These are phyloP conservation scores for Thermomucor indicae-seudaticae DNA, from an alignment of 371 early-diverging fungal genomes.

Conservation along the genomic window DNA sequence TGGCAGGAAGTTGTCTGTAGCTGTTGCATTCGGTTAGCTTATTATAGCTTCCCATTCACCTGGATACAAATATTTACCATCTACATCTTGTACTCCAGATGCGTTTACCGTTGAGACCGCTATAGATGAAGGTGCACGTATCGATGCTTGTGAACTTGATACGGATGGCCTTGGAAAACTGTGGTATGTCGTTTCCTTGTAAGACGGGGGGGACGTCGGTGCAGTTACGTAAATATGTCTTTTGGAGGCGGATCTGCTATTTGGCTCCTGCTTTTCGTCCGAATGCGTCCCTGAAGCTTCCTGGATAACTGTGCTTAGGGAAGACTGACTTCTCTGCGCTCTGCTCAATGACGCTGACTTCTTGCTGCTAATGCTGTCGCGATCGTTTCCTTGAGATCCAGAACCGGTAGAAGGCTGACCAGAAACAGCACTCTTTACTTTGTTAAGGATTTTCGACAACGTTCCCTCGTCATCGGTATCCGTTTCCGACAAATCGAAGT, in stretches of 20 bases:
- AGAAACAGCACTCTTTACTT: conserved; percentile 47
- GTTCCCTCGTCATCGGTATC: conserved; percentile 43
- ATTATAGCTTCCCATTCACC: too few species aligned
- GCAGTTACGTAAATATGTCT: conserved; percentile 18
- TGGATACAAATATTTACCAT: too few species aligned
- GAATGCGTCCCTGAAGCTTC: neutral
- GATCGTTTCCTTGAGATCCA: too few species aligned
- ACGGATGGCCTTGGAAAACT: conserved; percentile 13
- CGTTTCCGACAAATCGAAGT: conserved; percentile 32
- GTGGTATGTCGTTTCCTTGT: conserved; percentile 9
- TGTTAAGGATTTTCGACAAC: conserved; percentile 54
- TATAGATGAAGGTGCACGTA: conserved; percentile 13
- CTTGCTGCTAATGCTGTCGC: too few species aligned
- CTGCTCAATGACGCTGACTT: too few species aligned
- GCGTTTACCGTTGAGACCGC: conserved; percentile 9
- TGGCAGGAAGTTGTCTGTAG: conserved; percentile 14
- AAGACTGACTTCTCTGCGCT: too few species aligned
- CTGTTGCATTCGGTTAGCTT: too few species aligned
- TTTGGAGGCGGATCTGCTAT: neutral
- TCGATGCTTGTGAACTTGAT: too few species aligned
- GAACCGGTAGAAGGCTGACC: conserved; percentile 11
- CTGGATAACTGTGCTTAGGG: too few species aligned
- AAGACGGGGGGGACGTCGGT: conserved; percentile 20
- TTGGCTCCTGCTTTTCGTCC: neutral
- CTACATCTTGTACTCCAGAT: conserved; percentile 12